These are phyloP conservation scores for Pythium phragmitis DNA, from an alignment of 352 stramenopile species.

Conservation along the genomic window DNA sequence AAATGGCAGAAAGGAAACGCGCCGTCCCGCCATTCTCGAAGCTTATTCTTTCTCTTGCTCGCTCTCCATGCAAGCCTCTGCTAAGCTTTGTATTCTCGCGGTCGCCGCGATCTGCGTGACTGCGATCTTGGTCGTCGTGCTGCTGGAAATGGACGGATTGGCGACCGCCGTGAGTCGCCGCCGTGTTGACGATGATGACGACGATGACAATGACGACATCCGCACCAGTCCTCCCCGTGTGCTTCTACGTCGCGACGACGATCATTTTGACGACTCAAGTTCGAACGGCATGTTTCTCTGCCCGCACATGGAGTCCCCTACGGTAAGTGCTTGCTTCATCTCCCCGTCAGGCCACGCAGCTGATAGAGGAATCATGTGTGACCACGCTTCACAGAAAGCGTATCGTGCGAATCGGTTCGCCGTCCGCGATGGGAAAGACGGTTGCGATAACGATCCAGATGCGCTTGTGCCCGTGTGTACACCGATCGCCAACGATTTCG, in stretches of 20 bases:
- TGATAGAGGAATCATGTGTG: background rate
- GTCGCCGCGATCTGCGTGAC: background rate
- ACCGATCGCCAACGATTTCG: background rate
- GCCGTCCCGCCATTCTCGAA: background rate
- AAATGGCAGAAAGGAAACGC: too few species aligned
- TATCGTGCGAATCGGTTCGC: background rate
- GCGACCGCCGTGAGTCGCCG: background rate
- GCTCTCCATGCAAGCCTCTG: background rate
- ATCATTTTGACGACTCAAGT: background rate
- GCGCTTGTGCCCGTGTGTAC: background rate
- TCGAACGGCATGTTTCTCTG: background rate
- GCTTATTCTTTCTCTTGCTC: background rate
- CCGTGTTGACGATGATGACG: too few species aligned
- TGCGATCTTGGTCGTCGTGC: background rate
- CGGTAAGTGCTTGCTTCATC: background rate
- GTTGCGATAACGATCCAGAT: background rate
- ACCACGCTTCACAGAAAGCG: background rate
- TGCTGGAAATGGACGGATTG: constrained; percentile 1
- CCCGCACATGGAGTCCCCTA: background rate
- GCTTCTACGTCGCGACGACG: background rate
- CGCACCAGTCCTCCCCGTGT: background rate
- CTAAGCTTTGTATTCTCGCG: constrained; percentile 9
- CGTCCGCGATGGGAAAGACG: background rate
- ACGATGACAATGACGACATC: background rate
- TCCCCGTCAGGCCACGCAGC: background rate